phyloP scores from a whole-genome alignment of 805 yeast species.

The Barnettozyma sp. region DNA sequence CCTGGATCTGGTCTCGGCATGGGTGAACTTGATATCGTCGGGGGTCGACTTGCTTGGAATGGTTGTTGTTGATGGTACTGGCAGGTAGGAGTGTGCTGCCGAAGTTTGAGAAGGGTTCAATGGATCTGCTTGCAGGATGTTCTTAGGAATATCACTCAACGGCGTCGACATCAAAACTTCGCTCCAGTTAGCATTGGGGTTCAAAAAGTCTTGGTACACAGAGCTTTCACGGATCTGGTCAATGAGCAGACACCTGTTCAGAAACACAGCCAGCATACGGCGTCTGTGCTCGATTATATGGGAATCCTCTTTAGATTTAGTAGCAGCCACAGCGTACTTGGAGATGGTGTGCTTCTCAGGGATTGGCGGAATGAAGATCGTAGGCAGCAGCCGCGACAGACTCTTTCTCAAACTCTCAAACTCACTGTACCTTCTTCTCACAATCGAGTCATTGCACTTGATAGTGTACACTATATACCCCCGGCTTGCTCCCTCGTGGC shows the following conservation, averaged over 20 bases:
- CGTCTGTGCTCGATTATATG: slow-evolving; percentile 62
- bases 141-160: slow-evolving; percentile 43
- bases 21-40: slow-evolving; percentile 35
- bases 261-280: slow-evolving; percentile 69
- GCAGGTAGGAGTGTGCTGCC: slow-evolving; percentile 55
- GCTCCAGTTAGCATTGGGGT: slow-evolving; percentile 86
- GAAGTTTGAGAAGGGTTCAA: slow-evolving; percentile 48
- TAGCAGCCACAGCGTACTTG: slow-evolving; percentile 36
- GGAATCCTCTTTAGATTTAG: slow-evolving; percentile 35
- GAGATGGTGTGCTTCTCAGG: slow-evolving; percentile 73
- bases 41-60: slow-evolving; percentile 22
- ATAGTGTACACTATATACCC: slow-evolving; percentile 83
- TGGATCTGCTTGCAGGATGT: slow-evolving; percentile 55
- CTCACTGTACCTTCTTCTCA: slow-evolving; percentile 85
- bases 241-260: slow-evolving; percentile 67
- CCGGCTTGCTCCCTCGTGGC: slow-evolving; percentile 69
- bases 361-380: slow-evolving; percentile 84
- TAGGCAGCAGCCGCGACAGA: slow-evolving; percentile 67
- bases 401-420: slow-evolving; percentile 77
- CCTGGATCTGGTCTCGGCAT: slow-evolving; percentile 36
- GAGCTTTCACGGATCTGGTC: slow-evolving; percentile 51
- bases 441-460: slow-evolving; percentile 49
- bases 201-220: slow-evolving; percentile 71
- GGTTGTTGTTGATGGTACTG: slow-evolving; percentile 43
- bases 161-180: slow-evolving; percentile 63